Base-by-base conservation (phyloP, 352 stramenopile genomes). In the Thalassiosira mediterranea region DNA sequence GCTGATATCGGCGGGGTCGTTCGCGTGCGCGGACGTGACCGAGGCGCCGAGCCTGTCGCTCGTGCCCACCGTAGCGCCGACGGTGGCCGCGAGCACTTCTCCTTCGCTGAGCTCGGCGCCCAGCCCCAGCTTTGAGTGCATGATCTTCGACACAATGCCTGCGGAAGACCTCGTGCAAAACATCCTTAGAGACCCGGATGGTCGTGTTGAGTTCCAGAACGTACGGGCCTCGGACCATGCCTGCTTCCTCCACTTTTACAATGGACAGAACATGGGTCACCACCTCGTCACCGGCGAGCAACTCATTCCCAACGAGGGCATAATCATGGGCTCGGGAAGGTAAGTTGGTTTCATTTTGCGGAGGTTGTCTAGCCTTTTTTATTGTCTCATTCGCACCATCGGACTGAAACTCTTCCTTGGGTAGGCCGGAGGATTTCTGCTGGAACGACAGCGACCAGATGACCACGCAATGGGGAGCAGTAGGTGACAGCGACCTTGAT, bases 1-100 rank as follows among this genome's bases (percentile, higher is more conserved):
- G 7, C 51, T 77, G 31, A 4, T 77, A 1, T 21, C 56, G 40
- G 59, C 37, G 23, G 62, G 48, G 23, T 53, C 68, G 3, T 77
- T 77, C 31, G 17, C 19, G 8, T 77, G 68, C 32, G 26, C 7
- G 19, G 49, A 37, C 19, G 15, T 15, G 11, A 11, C 42, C n/a
- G 42, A 49, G 46, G 46, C 46, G 17, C 46, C 46, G 46, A 53
- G 17, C 7, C 4, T 19, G 8, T n/a, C 15, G 17, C 21, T 26
- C n/a, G 15, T 19, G 15, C 21, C 21, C 46, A 19, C 15, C 15
- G 37, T 44, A 44, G 37, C 8, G 8, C 8, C 37, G 37, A 44
- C 8, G 7, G 5, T n/a, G 7, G 17, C 15, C 46, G 5, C 15
- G 46, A 10, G 5, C 15, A 5, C 46, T 26, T 53, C 15, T 11